Base-by-base conservation (phyloP, 2,329 filamentous ascomycete genomes). In the Alternaria panax region DNA sequence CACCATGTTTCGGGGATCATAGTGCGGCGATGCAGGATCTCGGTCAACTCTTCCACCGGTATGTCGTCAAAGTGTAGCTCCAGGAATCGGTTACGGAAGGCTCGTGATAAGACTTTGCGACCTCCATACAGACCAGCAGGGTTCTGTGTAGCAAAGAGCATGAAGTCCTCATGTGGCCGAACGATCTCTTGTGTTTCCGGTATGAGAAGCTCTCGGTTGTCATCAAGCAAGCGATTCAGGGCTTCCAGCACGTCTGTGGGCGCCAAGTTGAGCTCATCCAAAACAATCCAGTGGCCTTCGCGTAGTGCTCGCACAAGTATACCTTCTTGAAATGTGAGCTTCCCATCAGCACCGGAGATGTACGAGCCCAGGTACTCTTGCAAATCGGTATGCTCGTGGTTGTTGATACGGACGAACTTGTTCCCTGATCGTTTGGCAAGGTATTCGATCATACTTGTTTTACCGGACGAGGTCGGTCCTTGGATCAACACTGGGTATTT, bases 361-460 rank as follows among this genome's bases (percentile, higher is more conserved):
- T 99, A 99, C 0, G 93, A 96, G 18, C 95, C 95, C 6, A 99
- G 82, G 72, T 99, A 99, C 75, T 99, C 96, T 78, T 99, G 95
- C 36, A 99, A 82, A 77, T 99, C 95, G 0, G 95, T 99, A 73
- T 99, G 95, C 75, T 99, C 96, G 78, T 99, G 95, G 69, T 99
- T 99, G 80, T 99, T 99, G 83, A 99, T 99, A 60, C 95, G 88
- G 42, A 99, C 93, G 74, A 98, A 99, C 73, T 92, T 95, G 76
- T 99, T 97, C 4, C 96, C 95, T 28, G 93, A 98, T 55, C 92
- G 90, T 72, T 96, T 95, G n/a, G 96, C 94, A 36, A 99, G 85
- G 75, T 97, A 97, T 78, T 98, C 94, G 41, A 99, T 96, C 95
- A 99, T 99, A 78, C 94, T 98, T 0, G 95, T 99, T 80, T 99